These are phyloP conservation scores for Leucogyrophana mollusca DNA, from an alignment of 768 basidiomycete species.

Conservation along the genomic window DNA sequence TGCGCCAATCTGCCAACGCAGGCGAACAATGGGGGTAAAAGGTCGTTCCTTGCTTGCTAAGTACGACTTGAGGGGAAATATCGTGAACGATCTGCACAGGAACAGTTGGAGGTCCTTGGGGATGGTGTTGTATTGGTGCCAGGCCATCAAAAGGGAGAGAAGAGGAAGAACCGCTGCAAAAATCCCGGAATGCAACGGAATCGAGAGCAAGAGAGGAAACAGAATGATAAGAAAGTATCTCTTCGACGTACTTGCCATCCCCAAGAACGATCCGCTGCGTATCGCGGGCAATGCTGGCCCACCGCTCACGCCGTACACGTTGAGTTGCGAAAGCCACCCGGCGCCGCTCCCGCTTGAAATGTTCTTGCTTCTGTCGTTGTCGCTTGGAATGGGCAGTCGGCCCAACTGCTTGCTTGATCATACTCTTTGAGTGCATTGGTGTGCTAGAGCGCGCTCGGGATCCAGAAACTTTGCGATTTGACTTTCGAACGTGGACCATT, in stretches of 20 bases:
- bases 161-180: constrained; percentile 4
- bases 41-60: constrained; percentile 36
- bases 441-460: constrained; percentile 27
- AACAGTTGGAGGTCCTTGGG: constrained; percentile 1
- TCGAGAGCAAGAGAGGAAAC: constrained; percentile 1
- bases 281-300: constrained; percentile 34
- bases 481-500: constrained; percentile 16
- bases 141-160: not conserved
- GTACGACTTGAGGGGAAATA: constrained; percentile 33
- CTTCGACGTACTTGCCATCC: constrained; percentile 39
- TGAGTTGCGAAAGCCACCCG: constrained; percentile 18
- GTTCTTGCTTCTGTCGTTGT: constrained; percentile 18
- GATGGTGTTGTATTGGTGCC: not conserved
- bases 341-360: constrained; percentile 18
- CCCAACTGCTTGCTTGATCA: constrained; percentile 21
- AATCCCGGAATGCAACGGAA: constrained; percentile 5
- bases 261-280: constrained; percentile 38
- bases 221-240: constrained; percentile 13
- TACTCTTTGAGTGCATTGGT: constrained; percentile 18
- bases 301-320: constrained; percentile 25
- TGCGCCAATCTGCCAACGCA: constrained; percentile 34
- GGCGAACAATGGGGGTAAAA: constrained; percentile 40
- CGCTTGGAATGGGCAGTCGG: constrained; percentile 13
- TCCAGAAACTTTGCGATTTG: constrained; percentile 18
- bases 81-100: constrained; percentile 23